phyloP scores from a whole-genome alignment of 2,329 filamentous ascomycete species.

The Penicillium psychrosexuale region DNA sequence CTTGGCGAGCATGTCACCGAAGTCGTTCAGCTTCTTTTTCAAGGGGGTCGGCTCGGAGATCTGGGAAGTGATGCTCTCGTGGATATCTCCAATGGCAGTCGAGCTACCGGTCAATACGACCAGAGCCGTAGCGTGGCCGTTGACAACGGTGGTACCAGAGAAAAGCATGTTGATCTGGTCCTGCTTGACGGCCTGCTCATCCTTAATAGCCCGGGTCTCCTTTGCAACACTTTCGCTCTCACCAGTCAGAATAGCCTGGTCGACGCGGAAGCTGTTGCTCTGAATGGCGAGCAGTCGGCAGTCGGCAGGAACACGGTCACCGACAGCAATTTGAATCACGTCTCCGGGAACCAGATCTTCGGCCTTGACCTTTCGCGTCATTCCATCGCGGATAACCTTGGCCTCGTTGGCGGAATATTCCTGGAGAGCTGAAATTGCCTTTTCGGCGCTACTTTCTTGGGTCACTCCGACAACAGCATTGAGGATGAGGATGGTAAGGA shows the following conservation, averaged over 20 bases:
- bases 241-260: constrained; percentile 94
- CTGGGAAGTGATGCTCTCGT: constrained; percentile 96
- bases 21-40: constrained; percentile 98
- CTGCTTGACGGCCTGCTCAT: constrained; percentile 87
- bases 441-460: constrained; percentile 97
- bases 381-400: constrained; percentile 83
- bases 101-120: constrained; percentile 85
- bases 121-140: constrained; percentile 84
- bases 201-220: constrained; percentile 65
- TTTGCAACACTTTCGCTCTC: constrained; percentile 97
- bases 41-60: constrained; percentile 96
- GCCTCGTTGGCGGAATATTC: constrained; percentile 99
- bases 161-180: constrained; percentile 98
- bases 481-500: constrained; percentile 92
- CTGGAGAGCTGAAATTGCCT: constrained; percentile 94
- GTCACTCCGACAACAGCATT: constrained; percentile 97
- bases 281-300: constrained; percentile 86
- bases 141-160: constrained; percentile 95
- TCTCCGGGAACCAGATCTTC: constrained; percentile 96
- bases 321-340: constrained; percentile 80
- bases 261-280: constrained; percentile 95
- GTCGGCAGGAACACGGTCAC: constrained; percentile 91
- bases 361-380: constrained; percentile 80
- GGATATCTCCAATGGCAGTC: constrained; percentile 97
- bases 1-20: constrained; percentile 92